phyloP scores from a whole-genome alignment of 1,284 basidiomycete species.

The Tilletiaria anomala region DNA sequence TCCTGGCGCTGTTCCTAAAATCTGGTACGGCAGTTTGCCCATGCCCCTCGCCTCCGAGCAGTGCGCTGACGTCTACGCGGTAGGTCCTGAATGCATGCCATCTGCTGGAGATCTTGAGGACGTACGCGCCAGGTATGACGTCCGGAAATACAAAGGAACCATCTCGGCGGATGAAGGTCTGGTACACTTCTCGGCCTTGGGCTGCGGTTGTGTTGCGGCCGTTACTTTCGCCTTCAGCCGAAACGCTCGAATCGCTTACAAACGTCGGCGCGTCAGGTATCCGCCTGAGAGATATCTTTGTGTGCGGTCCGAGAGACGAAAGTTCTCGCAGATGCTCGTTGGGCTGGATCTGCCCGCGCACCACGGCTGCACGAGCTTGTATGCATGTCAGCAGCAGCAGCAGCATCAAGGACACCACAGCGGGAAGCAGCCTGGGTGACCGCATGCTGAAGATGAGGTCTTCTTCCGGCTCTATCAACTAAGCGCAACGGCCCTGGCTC shows the following conservation, averaged over 20 bases:
- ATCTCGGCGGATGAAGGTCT: constrained; percentile 11
- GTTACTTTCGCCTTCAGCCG: not conserved
- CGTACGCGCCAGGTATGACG: constrained; percentile 14
- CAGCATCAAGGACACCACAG: too few relatives aligned
- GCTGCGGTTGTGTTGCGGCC: not conserved
- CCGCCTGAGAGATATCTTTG: constrained; percentile 9
- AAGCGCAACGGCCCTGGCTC: too few relatives aligned
- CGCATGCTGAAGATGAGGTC: too few relatives aligned
- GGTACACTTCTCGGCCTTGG: not conserved
- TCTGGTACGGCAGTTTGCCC: not conserved
- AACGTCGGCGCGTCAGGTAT: constrained; percentile 9
- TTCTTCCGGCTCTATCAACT: too few relatives aligned
- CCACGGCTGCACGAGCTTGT: too few relatives aligned
- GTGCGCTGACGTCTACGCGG: constrained; percentile 12
- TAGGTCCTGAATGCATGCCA: constrained; percentile 14
- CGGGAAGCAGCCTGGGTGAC: too few relatives aligned
- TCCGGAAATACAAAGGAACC: constrained; percentile 18
- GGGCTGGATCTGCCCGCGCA: constrained; percentile 17
- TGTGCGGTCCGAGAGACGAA: constrained; percentile 12
- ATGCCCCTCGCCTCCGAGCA: constrained; percentile 7
- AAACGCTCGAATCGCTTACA: too few relatives aligned
- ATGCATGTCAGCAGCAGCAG: too few relatives aligned
- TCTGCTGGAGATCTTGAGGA: constrained; percentile 10
- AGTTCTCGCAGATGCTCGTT: constrained; percentile 12
- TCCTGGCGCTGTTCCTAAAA: not conserved